phyloP scores from a whole-genome alignment of 805 yeast genomes.

The Candida verbasci region DNA sequence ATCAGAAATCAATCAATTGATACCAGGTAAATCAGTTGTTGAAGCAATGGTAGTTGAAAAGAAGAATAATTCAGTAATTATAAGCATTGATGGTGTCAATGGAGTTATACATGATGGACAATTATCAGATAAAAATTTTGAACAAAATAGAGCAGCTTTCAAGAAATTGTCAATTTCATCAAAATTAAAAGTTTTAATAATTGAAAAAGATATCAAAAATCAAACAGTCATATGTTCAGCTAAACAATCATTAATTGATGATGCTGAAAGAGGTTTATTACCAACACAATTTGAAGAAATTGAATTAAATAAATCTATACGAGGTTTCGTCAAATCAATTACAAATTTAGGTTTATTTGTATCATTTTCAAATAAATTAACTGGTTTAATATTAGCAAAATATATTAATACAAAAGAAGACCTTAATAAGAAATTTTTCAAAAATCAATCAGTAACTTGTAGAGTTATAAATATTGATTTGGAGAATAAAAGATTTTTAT shows the following conservation, averaged over 20 bases:
- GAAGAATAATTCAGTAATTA: conserved; percentile 65
- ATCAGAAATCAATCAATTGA: conserved; percentile 41
- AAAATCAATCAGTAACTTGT: conserved; percentile 69
- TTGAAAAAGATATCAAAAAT: conserved; percentile 61
- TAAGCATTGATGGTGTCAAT: conserved; percentile 55
- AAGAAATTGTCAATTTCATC: conserved; percentile 66
- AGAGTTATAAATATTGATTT: conserved; percentile 65
- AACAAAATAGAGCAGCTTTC: conserved; percentile 61
- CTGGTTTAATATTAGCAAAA: conserved; percentile 78
- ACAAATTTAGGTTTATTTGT: conserved; percentile 83
- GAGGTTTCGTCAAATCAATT: conserved; percentile 75
- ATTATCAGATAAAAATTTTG: conserved; percentile 69
- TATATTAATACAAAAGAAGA: conserved; percentile 48
- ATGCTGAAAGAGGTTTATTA: conserved; percentile 48
- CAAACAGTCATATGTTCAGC: conserved; percentile 59
- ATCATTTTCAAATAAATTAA: conserved; percentile 71
- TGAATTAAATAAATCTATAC: conserved; percentile 37
- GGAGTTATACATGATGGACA: conserved; percentile 77
- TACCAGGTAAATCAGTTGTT: conserved; percentile 60
- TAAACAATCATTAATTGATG: conserved; percentile 63
- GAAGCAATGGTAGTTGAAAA: conserved; percentile 65
- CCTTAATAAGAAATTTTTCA: conserved; percentile 49
- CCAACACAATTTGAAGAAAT: conserved; percentile 64
- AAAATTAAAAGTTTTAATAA: conserved; percentile 53
- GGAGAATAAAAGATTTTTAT: conserved; percentile 63